Evolutionary conservation across 208 protist genomes (phyloP), one percentile per base, ranked within the genome.

Genomic region (Trypanosoma lewisi): DNA sequence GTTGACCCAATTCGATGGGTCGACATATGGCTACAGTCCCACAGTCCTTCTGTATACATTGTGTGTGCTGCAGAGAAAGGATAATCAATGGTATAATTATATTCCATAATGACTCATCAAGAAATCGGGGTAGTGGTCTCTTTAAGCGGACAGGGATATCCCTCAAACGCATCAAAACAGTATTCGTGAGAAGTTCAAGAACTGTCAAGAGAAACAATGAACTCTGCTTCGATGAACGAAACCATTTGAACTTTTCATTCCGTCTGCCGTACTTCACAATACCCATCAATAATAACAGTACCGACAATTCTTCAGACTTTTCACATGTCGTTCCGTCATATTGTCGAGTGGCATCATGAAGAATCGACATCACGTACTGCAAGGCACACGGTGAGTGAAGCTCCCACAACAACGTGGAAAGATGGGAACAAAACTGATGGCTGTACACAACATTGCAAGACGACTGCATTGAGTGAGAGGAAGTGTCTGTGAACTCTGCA

Each of bases 61-160:
- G 27, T 4, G 17, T n/a, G 23, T 58, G 30, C 50, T 58, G 55
- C n/a, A 71, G 57, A 4, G 33, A 12, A 14, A 48, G 25, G 19
- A 16, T 30, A 11, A 37, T 21, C 11, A 71, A 19, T 23, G 65
- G 65, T 6, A 71, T 9, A 17, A 58, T 8, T 9, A 12, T 14
- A 36, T 34, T 23, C 54, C 65, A 71, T 7, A 71, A 31, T 17
- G 65, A 48, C 23, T 71, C 65, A 23, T 19, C 34, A 4, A 71
- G n/a, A 45, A 54, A 52, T 6, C 28, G 41, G 14, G 54, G 65
- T 9, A 58, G 23, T 27, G 65, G 65, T 28, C 39, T 36, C 27
- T 58, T 52, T 31, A 2, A 6, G 25, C 56, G 55, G 0, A 49
- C n/a, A 28, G 44, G 49, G 27, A 71, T 59, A 12, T 50, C 39